Conservation (phyloP, 495 filamentous ascomycete species). For the Penicillium pancosmium region DNA sequence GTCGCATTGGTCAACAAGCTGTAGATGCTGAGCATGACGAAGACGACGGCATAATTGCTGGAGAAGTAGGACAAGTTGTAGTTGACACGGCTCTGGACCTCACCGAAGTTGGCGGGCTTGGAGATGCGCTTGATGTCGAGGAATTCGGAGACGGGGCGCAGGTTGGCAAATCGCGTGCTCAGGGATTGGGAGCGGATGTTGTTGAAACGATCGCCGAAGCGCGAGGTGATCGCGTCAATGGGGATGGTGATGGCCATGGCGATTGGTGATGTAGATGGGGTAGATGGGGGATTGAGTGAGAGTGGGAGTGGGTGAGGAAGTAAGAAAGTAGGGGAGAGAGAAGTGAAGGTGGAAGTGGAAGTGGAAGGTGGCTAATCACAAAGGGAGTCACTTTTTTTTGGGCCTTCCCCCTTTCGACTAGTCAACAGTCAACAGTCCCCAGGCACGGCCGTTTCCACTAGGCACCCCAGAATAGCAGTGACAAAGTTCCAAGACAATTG, state of each 20-base stretch:
- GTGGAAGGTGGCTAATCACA: too few species aligned
- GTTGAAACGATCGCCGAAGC: constrained; percentile 76
- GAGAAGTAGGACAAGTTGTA: constrained; percentile 98
- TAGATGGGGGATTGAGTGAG: constrained; percentile 5
- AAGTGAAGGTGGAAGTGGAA: too few species aligned
- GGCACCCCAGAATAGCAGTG: too few species aligned
- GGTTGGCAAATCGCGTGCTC: constrained; percentile 83
- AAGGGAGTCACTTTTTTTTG: too few species aligned
- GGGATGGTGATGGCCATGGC: constrained; percentile 91
- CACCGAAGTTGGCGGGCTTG: constrained; percentile 87
- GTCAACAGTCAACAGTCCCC: too few species aligned
- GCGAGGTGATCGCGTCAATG: constrained; percentile 85
- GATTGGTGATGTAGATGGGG: constrained; percentile 16
- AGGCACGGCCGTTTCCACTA: too few species aligned
- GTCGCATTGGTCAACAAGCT: constrained; percentile 80
- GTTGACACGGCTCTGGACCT: constrained; percentile 91
- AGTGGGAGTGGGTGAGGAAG: constrained; percentile 8
- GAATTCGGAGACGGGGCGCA: constrained; percentile 90
- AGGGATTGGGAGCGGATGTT: constrained; percentile 77
- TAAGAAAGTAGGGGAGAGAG: not conserved
- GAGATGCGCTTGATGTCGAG: constrained; percentile 93
- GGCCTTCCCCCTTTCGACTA: too few species aligned
- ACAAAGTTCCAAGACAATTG: too few species aligned
- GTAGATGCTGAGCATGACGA: constrained; percentile 95
- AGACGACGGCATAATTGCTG: constrained; percentile 95